Evolutionary conservation across 495 filamentous ascomycete genomes (phyloP).

Genomic region (Podospora pseudopauciseta): DNA sequence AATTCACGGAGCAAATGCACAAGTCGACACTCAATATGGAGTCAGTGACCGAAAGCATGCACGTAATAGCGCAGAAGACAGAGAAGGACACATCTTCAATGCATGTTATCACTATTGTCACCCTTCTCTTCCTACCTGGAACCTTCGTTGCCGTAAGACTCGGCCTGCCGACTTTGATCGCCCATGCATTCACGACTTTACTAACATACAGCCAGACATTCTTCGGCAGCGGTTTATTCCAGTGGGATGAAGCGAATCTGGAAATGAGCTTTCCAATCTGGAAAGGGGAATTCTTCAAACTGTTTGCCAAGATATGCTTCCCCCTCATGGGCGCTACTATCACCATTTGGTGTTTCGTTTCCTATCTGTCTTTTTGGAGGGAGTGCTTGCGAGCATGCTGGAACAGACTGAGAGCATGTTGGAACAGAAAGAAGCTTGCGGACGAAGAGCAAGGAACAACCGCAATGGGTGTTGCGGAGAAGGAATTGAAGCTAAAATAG

Average conservation of each 20-base stretch:
- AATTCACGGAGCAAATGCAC: neutral
- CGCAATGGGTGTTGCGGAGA: too few species aligned
- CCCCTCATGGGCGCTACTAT: neutral
- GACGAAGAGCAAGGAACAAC: too few species aligned
- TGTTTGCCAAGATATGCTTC: neutral
- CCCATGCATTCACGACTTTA: neutral
- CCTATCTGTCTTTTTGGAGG: neutral
- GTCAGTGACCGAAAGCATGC: neutral
- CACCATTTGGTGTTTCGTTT: too few species aligned
- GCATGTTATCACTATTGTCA: neutral
- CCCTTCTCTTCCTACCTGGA: neutral
- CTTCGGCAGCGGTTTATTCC: constrained; percentile 1
- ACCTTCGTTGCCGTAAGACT: constrained; percentile 7
- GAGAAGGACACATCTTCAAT: constrained; percentile 4
- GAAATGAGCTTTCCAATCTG: neutral
- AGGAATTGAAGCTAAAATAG: too few species aligned
- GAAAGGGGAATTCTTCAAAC: neutral
- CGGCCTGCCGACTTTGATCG: neutral
- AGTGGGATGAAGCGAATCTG: neutral
- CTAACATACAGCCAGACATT: constrained; percentile 3
- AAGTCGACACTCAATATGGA: neutral
- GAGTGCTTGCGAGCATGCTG: too few species aligned
- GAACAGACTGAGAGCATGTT: too few species aligned
- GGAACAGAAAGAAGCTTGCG: too few species aligned
- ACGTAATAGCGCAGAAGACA: neutral